Evolutionary conservation across 306 rosid species (phyloP), one percentile per base, ranked within the genome.

Genomic region (Hippophae tibetana): DNA sequence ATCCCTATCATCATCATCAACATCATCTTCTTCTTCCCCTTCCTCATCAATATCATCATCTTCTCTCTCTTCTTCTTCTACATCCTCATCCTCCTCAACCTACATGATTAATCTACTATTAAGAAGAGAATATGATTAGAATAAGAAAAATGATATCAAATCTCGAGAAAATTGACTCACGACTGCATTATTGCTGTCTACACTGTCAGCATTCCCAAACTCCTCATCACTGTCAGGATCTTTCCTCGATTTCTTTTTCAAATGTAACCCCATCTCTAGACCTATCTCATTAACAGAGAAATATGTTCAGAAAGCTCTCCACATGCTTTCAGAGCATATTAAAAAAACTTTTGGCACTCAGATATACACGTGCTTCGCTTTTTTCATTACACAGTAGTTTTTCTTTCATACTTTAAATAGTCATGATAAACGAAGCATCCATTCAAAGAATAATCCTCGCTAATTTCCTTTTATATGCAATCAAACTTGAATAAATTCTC

Each of bases 1-100:
- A 11, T 68, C 78, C 7, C 60, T 76, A 0, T 71, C 78, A 3
- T 69, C 75, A 7, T 62, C 74, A 44, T 58, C 78, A 38, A 49
- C 53, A 12, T 60, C 74, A 8, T 56, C 72, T 1, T 46, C 72
- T 43, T 72, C 67, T 7, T 56, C 69, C 18, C 51, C 49, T 60
- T 60, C 71, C 7, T 43, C 56, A 41, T 9, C 61, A 12, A 42
- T 26, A 43, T 12, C 25, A 8, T 47, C 50, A 47, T 47, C 10
- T 6, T 9, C 10, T 47, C 8, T 61, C 10, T 25, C 47, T 9
- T 53, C 52, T 7, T 63, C 68, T 43, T 43, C 60, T 62, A 9
- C 42, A 26, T 45, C 53, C 11, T 45, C 11, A 3, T 62, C 62
- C 10, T 60, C 48, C 42, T 56, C 71, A 63, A 70, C 43, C 83